Evolutionary conservation across 371 early-diverging fungal species (phyloP), one percentile per base, ranked within the genome.

Genomic region (Mortierella sp.): DNA sequence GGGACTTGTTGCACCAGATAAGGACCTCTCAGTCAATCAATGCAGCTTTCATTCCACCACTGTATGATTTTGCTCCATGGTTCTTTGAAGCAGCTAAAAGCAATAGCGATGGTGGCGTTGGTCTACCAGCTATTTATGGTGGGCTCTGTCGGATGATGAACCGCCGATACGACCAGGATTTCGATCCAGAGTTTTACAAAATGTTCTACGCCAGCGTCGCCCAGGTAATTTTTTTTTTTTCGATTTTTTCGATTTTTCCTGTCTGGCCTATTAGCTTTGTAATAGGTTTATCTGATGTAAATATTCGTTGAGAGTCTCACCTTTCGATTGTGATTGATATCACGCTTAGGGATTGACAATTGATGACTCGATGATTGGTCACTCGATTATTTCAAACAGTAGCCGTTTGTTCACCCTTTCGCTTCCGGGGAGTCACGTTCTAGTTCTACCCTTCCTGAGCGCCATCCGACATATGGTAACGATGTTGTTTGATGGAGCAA

Each of bases 91-190:
- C 81, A 0, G 75, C 81, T 11, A 75, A 69, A 58, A 80, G 79
- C 24, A 74, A 58, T 10, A 78, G 73, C 36, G 79, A 78, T 57
- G 79, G 79, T n/a, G 79, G 79, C 8, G 60, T 78, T 24, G 79
- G 75, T 2, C 52, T 74, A 19, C 81, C 81, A 1, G 75, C 75
- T 0, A 80, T 80, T 2, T 90, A 87, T 79, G 92, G 92, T 0
- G 87, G 89, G 61, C 77, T 96, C 10, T 95, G 95, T 72, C 84
- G 92, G n/a, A 84, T 94, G 60, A 92, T 96, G 90, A 90, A 89
- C 41, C 89, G 88, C 24, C 79, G 90, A 22, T 89, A 91, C 40
- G 93, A 94, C 59, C 92, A 92, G 69, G 71, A 78, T 4, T 82
- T 92, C 8, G 83, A 90, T 19, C 77, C 84, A 4, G 84, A 85